Conservation (phyloP, 371 early-diverging fungal genomes). For the Lichtheimia corymbifera region DNA sequence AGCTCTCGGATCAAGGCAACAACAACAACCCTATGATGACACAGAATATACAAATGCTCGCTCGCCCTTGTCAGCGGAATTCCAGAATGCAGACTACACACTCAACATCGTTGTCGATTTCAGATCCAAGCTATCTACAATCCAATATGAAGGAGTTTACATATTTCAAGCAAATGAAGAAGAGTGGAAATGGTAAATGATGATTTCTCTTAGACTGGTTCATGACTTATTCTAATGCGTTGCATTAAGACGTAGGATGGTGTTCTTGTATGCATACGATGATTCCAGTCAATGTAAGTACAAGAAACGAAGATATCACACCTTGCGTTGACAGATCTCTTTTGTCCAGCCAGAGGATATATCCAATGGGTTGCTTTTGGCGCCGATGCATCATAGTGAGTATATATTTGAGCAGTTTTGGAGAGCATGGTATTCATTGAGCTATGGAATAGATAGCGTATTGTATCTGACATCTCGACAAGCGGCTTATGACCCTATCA, state of each 20-base stretch:
- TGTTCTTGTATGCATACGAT: not conserved
- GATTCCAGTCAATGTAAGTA: not conserved
- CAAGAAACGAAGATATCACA: no score
- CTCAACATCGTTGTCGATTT: not conserved
- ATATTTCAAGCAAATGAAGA: slow-evolving; percentile 7
- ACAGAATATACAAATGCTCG: not conserved
- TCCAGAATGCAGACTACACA: no score
- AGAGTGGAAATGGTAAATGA: not conserved
- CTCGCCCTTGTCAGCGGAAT: no score
- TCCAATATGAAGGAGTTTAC: not conserved
- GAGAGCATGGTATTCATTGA: no score
- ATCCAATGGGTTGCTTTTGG: no score
- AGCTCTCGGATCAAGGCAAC: not conserved
- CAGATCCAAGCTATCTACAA: slow-evolving; percentile 8
- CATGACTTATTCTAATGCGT: not conserved
- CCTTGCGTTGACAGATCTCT: no score
- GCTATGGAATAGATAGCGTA: no score
- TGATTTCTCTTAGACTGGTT: not conserved
- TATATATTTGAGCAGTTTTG: no score
- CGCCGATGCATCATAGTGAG: no score
- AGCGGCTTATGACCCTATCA: not conserved
- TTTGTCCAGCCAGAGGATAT: no score
- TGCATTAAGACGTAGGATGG: slow-evolving; percentile 4
- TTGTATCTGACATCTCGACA: not conserved
- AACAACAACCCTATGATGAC: not conserved